phyloP scores from a whole-genome alignment of 345 rosid genomes.

The Laguncularia racemosa region DNA sequence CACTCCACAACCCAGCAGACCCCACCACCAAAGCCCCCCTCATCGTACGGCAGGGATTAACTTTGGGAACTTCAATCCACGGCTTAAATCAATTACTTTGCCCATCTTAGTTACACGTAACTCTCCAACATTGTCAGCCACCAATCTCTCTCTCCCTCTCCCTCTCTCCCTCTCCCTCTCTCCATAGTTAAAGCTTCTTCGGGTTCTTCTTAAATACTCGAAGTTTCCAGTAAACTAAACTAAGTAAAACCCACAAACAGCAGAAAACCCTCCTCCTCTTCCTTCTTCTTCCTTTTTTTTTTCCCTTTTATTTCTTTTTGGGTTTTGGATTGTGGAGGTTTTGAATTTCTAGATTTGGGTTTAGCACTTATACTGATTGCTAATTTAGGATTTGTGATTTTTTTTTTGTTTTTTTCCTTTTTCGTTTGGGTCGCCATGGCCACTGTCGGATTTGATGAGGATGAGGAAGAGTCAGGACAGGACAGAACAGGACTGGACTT shows the following conservation, averaged over 20 bases:
- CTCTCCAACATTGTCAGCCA: neutral
- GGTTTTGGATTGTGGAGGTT: too few species aligned
- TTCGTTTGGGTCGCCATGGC: constrained; percentile 1
- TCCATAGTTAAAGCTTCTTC: neutral
- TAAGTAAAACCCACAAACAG: too few species aligned
- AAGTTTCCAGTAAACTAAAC: too few species aligned
- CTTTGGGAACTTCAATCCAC: too few species aligned
- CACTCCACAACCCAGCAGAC: neutral
- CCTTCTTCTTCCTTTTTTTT: too few species aligned
- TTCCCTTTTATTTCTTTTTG: too few species aligned
- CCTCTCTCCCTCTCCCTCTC: neutral
- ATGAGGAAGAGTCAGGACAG: neutral
- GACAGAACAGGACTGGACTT: neutral
- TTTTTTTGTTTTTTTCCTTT: neutral
- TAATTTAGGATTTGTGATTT: too few species aligned
- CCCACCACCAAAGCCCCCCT: constrained; percentile 2
- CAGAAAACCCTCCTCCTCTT: too few species aligned
- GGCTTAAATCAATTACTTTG: too few species aligned
- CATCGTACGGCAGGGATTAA: constrained; percentile 2
- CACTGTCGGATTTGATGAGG: constrained; percentile 2
- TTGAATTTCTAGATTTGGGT: too few species aligned
- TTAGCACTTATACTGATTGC: too few species aligned
- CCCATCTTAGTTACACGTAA: constrained; percentile 8
- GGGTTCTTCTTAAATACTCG: too few species aligned
- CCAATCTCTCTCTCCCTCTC: constrained; percentile 1